Conservation (phyloP, 306 rosid genomes). For the Quercus aquifolioides region DNA sequence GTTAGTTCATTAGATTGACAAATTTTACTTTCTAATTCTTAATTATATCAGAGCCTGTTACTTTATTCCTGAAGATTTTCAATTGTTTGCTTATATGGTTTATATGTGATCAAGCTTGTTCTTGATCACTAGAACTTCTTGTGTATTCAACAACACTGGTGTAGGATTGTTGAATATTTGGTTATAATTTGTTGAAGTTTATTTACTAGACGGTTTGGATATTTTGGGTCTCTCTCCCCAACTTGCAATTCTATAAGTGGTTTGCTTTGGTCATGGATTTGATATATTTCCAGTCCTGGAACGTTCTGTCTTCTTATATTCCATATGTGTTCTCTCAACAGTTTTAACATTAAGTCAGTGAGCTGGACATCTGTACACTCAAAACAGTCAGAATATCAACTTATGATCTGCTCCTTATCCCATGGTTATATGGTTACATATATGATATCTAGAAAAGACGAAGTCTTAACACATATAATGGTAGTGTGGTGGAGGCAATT, state of each 20-base stretch:
- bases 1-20: constrained; percentile 38
- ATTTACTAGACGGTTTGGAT: no score
- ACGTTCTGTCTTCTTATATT: background rate
- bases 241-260: background rate
- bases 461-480: background rate
- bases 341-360: background rate
- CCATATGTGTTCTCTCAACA: background rate
- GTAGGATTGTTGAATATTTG: no score
- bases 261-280: background rate
- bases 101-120: background rate
- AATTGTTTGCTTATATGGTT: no score
- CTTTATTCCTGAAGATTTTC: background rate
- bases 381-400: background rate
- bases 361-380: background rate
- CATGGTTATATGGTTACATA: background rate
- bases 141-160: background rate
- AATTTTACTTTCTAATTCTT: background rate
- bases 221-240: background rate
- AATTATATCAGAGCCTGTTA: background rate
- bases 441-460: no score
- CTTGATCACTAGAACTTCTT: background rate
- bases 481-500: background rate
- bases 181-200: no score
- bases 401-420: background rate
- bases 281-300: background rate